Percentiles rank a stretch among this genome's conserved stretches.
phyloP scores from a whole-genome alignment of 225 moss, liverwort and hornwort species.

The Antitrichia curtipendula region DNA sequence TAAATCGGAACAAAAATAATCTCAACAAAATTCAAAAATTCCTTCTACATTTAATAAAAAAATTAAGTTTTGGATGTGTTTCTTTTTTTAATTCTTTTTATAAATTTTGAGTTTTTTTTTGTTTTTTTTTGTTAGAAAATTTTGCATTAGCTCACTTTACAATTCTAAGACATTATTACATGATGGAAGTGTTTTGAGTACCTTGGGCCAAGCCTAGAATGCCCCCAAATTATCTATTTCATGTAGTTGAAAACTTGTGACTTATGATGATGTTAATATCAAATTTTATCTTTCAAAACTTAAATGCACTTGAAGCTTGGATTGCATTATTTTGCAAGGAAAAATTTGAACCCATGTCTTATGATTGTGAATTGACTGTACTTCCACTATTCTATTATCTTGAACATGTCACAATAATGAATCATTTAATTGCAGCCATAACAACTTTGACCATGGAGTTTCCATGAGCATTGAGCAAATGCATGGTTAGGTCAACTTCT shows the following conservation, averaged over 20 bases:
- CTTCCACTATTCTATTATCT: no score
- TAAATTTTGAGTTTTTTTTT: background rate
- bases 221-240: background rate
- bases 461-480: background rate
- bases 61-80: accelerated
- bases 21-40: background rate
- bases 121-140: background rate
- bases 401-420: background rate
- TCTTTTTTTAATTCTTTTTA: background rate
- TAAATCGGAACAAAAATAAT: background rate
- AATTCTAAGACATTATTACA: accelerated
- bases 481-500: background rate
- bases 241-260: background rate
- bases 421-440: background rate
- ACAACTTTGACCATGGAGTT: no score
- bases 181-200: background rate
- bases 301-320: background rate
- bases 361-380: no score
- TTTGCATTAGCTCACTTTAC: background rate
- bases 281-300: background rate
- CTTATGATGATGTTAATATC: background rate
- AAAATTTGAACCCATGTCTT: no score
- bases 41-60: background rate
- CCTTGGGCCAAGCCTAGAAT: background rate
- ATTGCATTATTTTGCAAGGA: no score